phyloP scores from a whole-genome alignment of 2,329 filamentous ascomycete species.

The Clonostachys sp. region DNA sequence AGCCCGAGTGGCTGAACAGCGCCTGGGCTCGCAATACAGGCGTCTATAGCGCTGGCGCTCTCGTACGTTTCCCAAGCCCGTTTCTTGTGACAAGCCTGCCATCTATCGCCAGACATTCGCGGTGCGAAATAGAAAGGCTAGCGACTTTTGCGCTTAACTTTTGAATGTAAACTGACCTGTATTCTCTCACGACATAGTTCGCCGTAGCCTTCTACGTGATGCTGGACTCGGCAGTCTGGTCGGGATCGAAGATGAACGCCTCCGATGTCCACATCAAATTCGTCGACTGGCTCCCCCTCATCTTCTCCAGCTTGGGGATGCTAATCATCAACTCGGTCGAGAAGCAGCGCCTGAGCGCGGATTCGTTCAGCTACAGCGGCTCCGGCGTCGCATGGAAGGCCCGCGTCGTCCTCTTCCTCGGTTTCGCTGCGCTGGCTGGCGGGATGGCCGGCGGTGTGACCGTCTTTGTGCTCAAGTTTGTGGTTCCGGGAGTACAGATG shows the following conservation, averaged over 20 bases:
- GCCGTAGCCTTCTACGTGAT: conserved; percentile 65
- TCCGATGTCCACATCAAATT: conserved; percentile 59
- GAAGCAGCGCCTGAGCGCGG: conserved; percentile 59
- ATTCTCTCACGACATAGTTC: conserved; percentile 38
- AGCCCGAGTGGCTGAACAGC: conserved; percentile 64
- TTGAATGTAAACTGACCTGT: neutral
- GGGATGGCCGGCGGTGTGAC: conserved; percentile 68
- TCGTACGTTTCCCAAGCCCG: conserved; percentile 39
- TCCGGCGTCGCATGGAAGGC: conserved; percentile 65
- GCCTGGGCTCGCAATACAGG: conserved; percentile 59
- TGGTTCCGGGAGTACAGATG: conserved; percentile 52
- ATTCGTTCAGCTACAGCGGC: conserved; percentile 59
- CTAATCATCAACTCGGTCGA: conserved; percentile 68
- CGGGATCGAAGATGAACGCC: conserved; percentile 54
- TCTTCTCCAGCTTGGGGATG: conserved; percentile 65
- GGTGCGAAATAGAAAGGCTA: too few relatives aligned
- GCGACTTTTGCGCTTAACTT: neutral
- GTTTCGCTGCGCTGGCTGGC: conserved; percentile 60
- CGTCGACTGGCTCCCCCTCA: conserved; percentile 65
- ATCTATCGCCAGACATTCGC: too few relatives aligned
- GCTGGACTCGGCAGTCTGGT: conserved; percentile 65
- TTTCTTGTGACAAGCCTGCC: neutral
- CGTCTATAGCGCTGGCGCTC: conserved; percentile 56
- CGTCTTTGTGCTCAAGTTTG: conserved; percentile 62
- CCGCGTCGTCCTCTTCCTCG: conserved; percentile 62